Percentiles rank a stretch among this genome's conserved stretches.
These are phyloP conservation scores for Rosa chinensis DNA, from an alignment of 306 rosid genomes.

Conservation along the genomic window DNA sequence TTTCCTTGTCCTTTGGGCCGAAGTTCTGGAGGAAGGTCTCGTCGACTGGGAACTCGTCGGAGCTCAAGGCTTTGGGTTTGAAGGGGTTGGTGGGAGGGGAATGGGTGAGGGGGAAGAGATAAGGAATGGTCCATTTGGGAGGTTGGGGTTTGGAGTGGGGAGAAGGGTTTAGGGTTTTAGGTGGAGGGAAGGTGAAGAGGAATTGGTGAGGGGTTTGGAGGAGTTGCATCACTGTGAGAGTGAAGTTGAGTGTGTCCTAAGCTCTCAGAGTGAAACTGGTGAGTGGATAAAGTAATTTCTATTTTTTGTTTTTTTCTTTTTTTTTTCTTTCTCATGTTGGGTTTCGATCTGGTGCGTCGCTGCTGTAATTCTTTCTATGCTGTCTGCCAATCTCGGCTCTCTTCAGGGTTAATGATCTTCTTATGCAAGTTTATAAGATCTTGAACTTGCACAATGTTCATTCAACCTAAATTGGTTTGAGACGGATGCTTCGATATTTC, in stretches of 20 bases:
- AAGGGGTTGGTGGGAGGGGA: not conserved
- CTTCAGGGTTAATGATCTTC: too few species aligned
- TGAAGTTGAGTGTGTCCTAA: not conserved
- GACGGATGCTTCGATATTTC: too few species aligned
- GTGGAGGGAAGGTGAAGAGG: conserved; percentile 59
- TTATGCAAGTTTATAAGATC: too few species aligned
- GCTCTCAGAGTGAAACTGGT: not conserved
- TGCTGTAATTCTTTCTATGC: too few species aligned
- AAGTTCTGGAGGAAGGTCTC: conserved; percentile 59
- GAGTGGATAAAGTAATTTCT: conserved; percentile 7
- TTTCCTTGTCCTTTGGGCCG: conserved; percentile 60
- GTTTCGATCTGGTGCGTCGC: not conserved
- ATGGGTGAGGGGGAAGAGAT: not conserved
- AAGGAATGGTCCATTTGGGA: conserved; percentile 37
- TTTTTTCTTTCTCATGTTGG: not conserved
- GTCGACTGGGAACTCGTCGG: conserved; percentile 98
- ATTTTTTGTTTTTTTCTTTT: not conserved
- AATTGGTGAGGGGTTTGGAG: conserved; percentile 50
- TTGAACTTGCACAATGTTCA: too few species aligned
- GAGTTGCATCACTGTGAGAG: conserved; percentile 52
- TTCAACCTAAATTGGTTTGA: too few species aligned
- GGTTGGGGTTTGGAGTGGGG: conserved; percentile 16
- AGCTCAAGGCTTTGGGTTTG: conserved; percentile 39
- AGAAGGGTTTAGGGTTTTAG: conserved; percentile 60
- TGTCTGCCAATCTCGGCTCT: too few species aligned